Base-by-base conservation (phyloP, 1,284 basidiomycete genomes). In the Laetiporus sulphureus region DNA sequence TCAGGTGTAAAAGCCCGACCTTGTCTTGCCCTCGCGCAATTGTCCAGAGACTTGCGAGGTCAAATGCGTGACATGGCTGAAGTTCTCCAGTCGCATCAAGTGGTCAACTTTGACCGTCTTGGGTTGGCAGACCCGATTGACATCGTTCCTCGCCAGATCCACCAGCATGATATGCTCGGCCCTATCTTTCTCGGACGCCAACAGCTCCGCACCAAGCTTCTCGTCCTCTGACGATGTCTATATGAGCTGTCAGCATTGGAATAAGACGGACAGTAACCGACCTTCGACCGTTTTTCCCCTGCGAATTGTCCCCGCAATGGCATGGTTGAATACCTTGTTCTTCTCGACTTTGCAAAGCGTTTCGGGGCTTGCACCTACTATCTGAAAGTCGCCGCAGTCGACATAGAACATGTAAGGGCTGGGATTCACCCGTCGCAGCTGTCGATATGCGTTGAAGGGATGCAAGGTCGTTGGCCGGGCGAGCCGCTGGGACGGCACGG, bases 161-260 rank as follows among this genome's bases (percentile, higher is more conserved):
- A 99, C 93, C 41, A 99, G 77, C 96, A 99, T 99, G 61, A 99
- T 94, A 60, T 99, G 95, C 60, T 99, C 96, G 20, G 96, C 93
- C 31, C 90, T 78, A 61, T 99, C 96, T 62, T 99, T 99, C 51
- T 91, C 86, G 0, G 91, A 95, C 12, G 77, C 72, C 13, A 83
- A 67, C 5, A 99, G 73, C 44, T 83, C 77, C 16, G 77, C 70
- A 1, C 87, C 87, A 1, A 98, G 70, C 49, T 67, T 64, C 40
- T 79, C 80, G 60, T 99, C 96, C 84, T 99, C 96, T 92, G 58
- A 25, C 32, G 19, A 30, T 29, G 5, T 29, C 8, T 36, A 8
- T 25, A 29, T 40, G 21, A 38, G 19, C 13, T n/a, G 19, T n/a
- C 20, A 29, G 16, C 20, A 10, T 5, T 11, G 16, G n/a, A 22